Percentiles rank a stretch among this genome's conserved stretches.
Evolutionary conservation across 179 eudicot species (phyloP).

Genomic region (Sideroxylon spinosum): DNA sequence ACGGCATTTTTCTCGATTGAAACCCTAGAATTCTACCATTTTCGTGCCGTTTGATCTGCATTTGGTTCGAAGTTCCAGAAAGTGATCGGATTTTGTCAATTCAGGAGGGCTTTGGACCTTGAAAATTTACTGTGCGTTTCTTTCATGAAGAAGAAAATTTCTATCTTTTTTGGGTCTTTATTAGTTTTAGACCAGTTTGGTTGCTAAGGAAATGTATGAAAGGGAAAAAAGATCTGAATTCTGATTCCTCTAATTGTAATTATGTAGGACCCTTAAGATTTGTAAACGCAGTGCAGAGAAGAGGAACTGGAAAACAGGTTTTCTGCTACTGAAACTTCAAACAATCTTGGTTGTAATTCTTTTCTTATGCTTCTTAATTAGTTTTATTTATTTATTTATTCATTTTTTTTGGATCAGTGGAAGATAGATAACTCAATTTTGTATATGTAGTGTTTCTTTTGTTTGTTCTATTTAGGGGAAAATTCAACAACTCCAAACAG

Average conservation of each 20-base stretch:
- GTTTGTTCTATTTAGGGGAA: too few species aligned
- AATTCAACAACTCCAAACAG: too few species aligned
- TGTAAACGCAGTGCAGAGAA: too few species aligned
- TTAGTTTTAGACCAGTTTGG: not conserved
- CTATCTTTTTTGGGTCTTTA: not conserved
- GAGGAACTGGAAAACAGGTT: too few species aligned
- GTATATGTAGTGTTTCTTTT: too few species aligned
- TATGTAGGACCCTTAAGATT: too few species aligned
- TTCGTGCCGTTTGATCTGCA: conserved; percentile 4
- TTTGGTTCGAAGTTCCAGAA: not conserved
- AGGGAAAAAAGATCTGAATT: not conserved
- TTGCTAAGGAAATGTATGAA: not conserved
- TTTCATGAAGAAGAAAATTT: not conserved
- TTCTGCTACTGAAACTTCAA: too few species aligned
- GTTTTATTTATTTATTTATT: too few species aligned
- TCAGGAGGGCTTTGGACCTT: not conserved
- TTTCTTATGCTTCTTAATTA: too few species aligned
- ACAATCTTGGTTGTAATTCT: too few species aligned
- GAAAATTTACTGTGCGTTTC: not conserved
- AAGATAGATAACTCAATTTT: too few species aligned
- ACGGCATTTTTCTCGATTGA: not conserved
- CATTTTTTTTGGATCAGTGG: too few species aligned
- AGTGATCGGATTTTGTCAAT: not conserved
- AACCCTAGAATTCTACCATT: not conserved
- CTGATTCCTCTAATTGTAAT: not conserved